A percentile compares a stretch with the other conserved stretches of the same genome.
phyloP scores from a whole-genome alignment of 2,329 filamentous ascomycete genomes.

The Phaeomoniella chlamydospora region DNA sequence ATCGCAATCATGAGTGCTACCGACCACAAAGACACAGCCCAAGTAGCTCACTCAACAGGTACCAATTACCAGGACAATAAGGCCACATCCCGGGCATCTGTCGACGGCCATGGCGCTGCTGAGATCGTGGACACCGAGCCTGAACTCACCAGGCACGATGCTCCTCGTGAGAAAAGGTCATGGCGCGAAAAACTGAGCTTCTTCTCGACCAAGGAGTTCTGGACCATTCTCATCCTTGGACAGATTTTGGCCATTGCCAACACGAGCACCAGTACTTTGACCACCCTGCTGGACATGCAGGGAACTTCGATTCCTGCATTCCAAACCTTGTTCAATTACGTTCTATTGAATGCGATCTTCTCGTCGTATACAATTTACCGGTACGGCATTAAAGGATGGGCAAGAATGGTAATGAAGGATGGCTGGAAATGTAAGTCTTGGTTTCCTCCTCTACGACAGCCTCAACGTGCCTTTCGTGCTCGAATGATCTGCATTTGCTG shows the following conservation, averaged over 20 bases:
- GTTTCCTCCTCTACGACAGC: background rate
- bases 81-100: too few species aligned
- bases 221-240: conserved; percentile 64
- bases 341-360: conserved; percentile 70
- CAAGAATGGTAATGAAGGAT: conserved; percentile 47
- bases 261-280: conserved; percentile 85
- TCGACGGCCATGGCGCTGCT: conserved; percentile 14
- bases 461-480: too few species aligned
- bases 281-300: conserved; percentile 51
- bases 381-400: conserved; percentile 62
- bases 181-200: conserved; percentile 43
- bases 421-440: conserved; percentile 61
- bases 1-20: conserved; percentile 9
- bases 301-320: conserved; percentile 82
- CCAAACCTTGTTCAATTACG: conserved; percentile 91
- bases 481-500: too few species aligned
- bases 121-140: conserved; percentile 15
- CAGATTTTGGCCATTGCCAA: conserved; percentile 81
- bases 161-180: conserved; percentile 22
- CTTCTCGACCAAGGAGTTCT: conserved; percentile 75
- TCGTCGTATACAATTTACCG: conserved; percentile 63
- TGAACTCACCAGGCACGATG: conserved; percentile 16
- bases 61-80: conserved; percentile 2
- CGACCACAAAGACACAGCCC: conserved; percentile 8
- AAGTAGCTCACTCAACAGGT: conserved; percentile 5